Conservation (phyloP, 139 green algal species). For the Coelastrella sp. region DNA sequence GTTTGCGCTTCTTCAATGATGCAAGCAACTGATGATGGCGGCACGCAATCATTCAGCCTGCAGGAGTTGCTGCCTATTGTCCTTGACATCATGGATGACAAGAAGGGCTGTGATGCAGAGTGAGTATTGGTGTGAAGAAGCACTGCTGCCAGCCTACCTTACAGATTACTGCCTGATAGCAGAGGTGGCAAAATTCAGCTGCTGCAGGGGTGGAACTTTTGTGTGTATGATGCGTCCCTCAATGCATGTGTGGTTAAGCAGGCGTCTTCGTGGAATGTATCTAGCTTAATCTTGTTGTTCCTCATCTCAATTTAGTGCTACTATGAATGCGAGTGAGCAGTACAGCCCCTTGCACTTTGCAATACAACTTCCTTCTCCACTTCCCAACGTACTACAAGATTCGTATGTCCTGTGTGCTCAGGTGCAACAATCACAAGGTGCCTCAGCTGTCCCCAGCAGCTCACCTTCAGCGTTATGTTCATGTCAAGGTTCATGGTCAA, state of each 20-base stretch:
- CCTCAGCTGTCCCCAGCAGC: not conserved
- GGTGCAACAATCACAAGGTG: not conserved
- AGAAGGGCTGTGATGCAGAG: not conserved
- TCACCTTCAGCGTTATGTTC: conserved; percentile 35
- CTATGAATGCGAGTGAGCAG: too few relatives aligned
- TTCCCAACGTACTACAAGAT: too few relatives aligned
- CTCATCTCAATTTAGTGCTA: too few relatives aligned
- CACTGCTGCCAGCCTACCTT: too few relatives aligned
- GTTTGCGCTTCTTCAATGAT: not conserved
- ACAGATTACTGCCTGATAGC: not conserved
- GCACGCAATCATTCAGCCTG: not conserved
- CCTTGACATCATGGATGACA: conserved; percentile 29
- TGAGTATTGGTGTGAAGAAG: not conserved
- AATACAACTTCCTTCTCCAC: too few relatives aligned
- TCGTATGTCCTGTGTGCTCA: not conserved
- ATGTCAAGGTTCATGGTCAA: conserved; percentile 8
- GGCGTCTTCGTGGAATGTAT: too few relatives aligned
- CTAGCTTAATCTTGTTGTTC: too few relatives aligned
- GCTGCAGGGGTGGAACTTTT: too few relatives aligned
- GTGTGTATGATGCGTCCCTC: too few relatives aligned
- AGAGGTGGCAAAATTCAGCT: not conserved
- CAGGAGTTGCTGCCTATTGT: conserved; percentile 39
- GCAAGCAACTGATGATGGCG: not conserved
- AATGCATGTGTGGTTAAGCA: too few relatives aligned
- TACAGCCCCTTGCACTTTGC: too few relatives aligned